Percentiles rank a stretch among this genome's conserved stretches.
These are phyloP conservation scores for Pisolithus orientalis DNA, from an alignment of 768 basidiomycete species.

Conservation along the genomic window DNA sequence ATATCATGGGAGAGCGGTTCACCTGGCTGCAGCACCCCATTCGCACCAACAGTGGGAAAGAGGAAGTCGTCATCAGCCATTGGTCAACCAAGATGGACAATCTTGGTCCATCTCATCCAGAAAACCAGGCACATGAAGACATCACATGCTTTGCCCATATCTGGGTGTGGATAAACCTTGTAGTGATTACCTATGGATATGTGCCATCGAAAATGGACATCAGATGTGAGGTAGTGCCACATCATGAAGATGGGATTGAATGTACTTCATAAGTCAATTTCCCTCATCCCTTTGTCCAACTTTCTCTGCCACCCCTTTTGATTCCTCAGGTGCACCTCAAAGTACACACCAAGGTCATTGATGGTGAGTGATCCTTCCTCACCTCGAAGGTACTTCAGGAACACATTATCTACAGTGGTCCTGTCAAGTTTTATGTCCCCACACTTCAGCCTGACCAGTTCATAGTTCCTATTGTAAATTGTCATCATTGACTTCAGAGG, in stretches of 20 bases:
- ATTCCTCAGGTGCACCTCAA: no score
- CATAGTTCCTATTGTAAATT: slow-evolving; percentile 22
- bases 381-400: slow-evolving; percentile 1
- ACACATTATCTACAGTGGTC: background rate
- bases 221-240: slow-evolving; percentile 20
- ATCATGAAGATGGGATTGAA: background rate
- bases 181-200: background rate
- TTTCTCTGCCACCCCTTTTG: no score
- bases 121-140: background rate
- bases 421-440: slow-evolving; percentile 11
- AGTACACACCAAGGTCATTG: slow-evolving; percentile 5
- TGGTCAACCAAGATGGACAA: background rate
- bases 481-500: background rate
- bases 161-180: background rate
- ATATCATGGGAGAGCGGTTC: no score
- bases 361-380: background rate
- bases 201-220: no score
- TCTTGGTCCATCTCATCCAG: slow-evolving; percentile 1
- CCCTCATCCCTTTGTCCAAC: background rate
- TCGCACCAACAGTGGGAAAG: no score
- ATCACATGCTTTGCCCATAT: no score
- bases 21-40: no score
- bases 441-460: slow-evolving; percentile 20
- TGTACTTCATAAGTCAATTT: slow-evolving; percentile 9
- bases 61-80: no score